phyloP scores from a whole-genome alignment of 768 basidiomycete species.

The Nidula microcarpa region DNA sequence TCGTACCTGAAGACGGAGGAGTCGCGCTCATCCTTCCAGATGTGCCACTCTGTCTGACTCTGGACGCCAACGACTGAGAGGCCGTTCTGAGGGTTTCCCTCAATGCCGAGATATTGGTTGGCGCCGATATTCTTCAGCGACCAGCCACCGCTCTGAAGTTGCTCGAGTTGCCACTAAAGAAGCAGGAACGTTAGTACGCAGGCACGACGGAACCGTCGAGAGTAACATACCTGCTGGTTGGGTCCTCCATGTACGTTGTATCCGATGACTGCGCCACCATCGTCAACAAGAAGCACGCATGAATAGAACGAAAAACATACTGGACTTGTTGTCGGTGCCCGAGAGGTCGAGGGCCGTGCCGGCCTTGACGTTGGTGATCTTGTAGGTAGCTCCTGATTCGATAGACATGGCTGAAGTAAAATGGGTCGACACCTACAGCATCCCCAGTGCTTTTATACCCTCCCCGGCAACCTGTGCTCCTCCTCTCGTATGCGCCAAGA shows the following conservation, averaged over 20 bases:
- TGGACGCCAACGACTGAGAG: too few species aligned
- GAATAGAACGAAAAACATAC: slow-evolving; percentile 16
- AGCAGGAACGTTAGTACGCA: neutral
- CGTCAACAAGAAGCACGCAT: neutral
- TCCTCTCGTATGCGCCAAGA: too few species aligned
- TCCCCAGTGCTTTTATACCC: neutral
- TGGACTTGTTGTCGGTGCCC: slow-evolving; percentile 33
- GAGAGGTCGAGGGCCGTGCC: slow-evolving; percentile 45
- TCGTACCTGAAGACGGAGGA: neutral
- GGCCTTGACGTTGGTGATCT: slow-evolving; percentile 33
- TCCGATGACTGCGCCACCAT: slow-evolving; percentile 33
- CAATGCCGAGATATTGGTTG: too few species aligned
- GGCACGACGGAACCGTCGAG: neutral
- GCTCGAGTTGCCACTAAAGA: neutral
- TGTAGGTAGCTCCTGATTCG: slow-evolving; percentile 14
- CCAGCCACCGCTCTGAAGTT: neutral
- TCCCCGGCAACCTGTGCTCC: neutral
- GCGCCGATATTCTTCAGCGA: neutral
- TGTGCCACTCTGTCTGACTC: too few species aligned
- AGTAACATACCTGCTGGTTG: slow-evolving; percentile 36
- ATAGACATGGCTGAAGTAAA: neutral
- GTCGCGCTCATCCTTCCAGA: neutral
- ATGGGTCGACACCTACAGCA: neutral
- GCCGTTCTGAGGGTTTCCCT: too few species aligned
- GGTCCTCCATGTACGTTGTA: slow-evolving; percentile 29